Conservation (phyloP, 2,329 filamentous ascomycete genomes). For the Aspergillus chevalieri region DNA sequence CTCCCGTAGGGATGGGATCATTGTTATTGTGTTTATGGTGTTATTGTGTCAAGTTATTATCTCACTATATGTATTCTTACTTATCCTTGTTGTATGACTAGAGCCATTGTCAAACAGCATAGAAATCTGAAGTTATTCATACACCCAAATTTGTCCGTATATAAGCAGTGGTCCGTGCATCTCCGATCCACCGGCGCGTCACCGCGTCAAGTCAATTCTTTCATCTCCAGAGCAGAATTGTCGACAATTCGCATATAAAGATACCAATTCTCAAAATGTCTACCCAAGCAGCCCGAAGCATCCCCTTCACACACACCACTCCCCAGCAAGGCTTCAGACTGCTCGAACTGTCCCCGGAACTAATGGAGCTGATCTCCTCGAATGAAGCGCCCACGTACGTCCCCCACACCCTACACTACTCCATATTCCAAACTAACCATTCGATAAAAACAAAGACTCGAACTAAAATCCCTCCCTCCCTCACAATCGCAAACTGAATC, state of each 20-base stretch:
- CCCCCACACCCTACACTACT: not conserved
- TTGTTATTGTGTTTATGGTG: too few relatives aligned
- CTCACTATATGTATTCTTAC: not conserved
- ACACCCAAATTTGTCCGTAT: slow-evolving; percentile 5
- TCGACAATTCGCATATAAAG: not conserved
- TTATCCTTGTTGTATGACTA: not conserved
- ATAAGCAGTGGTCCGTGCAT: slow-evolving; percentile 31
- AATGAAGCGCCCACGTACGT: slow-evolving; percentile 37
- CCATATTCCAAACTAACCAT: slow-evolving; percentile 1
- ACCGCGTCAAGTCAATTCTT: slow-evolving; percentile 11
- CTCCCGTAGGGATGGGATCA: not conserved
- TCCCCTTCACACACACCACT: slow-evolving; percentile 37
- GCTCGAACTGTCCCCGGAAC: slow-evolving; percentile 54
- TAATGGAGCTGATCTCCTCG: slow-evolving; percentile 49
- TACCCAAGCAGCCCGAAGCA: slow-evolving; percentile 30
- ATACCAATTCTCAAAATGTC: slow-evolving; percentile 24
- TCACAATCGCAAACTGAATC: slow-evolving; percentile 23
- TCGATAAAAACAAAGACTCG: slow-evolving; percentile 24
- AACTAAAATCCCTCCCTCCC: slow-evolving; percentile 37
- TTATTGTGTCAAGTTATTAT: too few relatives aligned
- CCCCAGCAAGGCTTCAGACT: slow-evolving; percentile 52
- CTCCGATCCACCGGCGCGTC: slow-evolving; percentile 8
- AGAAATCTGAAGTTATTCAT: not conserved
- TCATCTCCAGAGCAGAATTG: not conserved
- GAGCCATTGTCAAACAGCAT: too few relatives aligned